Conservation (phyloP, 768 basidiomycete species). For the Tylopilus balloui region DNA sequence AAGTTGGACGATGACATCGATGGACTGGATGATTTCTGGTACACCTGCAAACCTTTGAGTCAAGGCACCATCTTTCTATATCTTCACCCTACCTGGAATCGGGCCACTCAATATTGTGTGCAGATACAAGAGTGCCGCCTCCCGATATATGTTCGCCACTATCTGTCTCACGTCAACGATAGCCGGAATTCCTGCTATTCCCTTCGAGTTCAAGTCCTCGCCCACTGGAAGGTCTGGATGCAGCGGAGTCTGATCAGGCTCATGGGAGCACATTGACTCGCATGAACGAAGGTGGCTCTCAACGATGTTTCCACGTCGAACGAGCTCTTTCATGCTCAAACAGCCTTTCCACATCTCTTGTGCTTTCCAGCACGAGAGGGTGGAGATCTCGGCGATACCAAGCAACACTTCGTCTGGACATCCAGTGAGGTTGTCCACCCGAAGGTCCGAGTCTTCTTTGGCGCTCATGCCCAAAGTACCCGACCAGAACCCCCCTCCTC, state of each 20-base stretch:
- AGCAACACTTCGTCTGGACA: slow-evolving; percentile 78
- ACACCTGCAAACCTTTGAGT: slow-evolving; percentile 46
- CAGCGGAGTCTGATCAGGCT: slow-evolving; percentile 34
- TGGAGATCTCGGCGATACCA: slow-evolving; percentile 69
- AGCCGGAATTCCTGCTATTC: slow-evolving; percentile 29
- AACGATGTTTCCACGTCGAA: slow-evolving; percentile 66
- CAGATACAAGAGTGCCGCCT: slow-evolving; percentile 62
- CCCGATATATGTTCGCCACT: slow-evolving; percentile 57
- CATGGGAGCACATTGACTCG: slow-evolving; percentile 29
- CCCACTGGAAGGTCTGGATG: slow-evolving; percentile 37
- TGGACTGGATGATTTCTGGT: slow-evolving; percentile 60
- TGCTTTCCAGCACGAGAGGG: slow-evolving; percentile 71
- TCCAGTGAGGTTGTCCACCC: slow-evolving; percentile 67
- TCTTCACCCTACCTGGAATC: slow-evolving; percentile 53
- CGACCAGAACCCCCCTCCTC: slow-evolving; percentile 44
- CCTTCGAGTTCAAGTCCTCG: slow-evolving; percentile 18
- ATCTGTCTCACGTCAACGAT: slow-evolving; percentile 44
- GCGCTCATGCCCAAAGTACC: slow-evolving; percentile 25
- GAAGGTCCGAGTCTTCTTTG: slow-evolving; percentile 42
- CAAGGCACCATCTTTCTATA: background rate
- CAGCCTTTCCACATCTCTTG: slow-evolving; percentile 58
- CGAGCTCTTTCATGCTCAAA: slow-evolving; percentile 70
- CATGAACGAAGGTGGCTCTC: slow-evolving; percentile 57
- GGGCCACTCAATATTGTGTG: slow-evolving; percentile 67
- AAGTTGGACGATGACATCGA: slow-evolving; percentile 49